Base-by-base conservation (phyloP, 257 asterid species). In the Lavandula angustifolia region DNA sequence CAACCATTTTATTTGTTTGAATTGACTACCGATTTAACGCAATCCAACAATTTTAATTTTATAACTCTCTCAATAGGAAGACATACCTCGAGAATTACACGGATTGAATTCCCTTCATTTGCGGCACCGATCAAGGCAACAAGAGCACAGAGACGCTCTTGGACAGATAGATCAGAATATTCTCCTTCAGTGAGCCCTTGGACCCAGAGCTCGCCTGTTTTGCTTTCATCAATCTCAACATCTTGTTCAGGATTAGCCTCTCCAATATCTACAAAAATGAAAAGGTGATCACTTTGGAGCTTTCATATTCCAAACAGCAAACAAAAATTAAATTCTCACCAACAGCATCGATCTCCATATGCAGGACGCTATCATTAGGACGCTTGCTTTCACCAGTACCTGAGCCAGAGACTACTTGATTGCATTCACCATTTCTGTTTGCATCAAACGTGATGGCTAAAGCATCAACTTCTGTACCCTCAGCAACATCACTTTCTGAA, bases 141-240 rank as follows among this genome's bases (percentile, higher is more conserved):
- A 74, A 94, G 89, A 43, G 98, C 98, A 74, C 73, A 86, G 49
- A 94, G 94, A 62, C 99, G 99, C 82, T 94, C 98, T 76, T 94
- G 96, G 29, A 90, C 96, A 46, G 92, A 86, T 31, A 94, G 76
- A 76, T 94, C 92, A 41, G 94, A 94, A 70, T 94, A 94, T 78
- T 94, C 98, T 70, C 98, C 98, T 82, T 90, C 99, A 35, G 95
- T 73, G 64, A 94, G 95, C 68, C 92, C 98, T 73, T 86, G 97
- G 66, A 88, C 87, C 99, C 98, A 94, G 64, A 85, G 86, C 75
- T 94, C 95, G 48, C 98, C 98, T 31, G 81, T 84, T 77, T 70
- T 80, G 77, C 92, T 87, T 78, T 91, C 99, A 72, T 91, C 98
- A 67, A 94, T 85, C 82, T 84, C 99, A 55, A 87, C 79, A 68